These are phyloP conservation scores for Aegilops speltoides DNA, from an alignment of 176 grass and related monocot species.

Conservation along the genomic window DNA sequence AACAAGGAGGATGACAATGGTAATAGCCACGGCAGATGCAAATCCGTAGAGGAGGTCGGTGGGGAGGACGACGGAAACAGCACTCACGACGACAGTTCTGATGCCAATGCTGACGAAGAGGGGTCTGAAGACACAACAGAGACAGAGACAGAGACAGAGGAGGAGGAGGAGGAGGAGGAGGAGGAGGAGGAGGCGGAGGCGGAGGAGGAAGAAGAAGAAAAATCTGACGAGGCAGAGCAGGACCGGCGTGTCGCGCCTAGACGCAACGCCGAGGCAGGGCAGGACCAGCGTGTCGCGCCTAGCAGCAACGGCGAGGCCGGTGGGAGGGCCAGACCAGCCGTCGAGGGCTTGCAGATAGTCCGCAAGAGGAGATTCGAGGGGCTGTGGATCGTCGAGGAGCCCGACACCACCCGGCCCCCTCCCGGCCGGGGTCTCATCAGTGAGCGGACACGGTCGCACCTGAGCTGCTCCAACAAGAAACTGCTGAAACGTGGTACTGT, in stretches of 20 bases:
- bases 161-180: no score
- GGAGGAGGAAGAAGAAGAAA: neutral
- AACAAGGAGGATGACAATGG: neutral
- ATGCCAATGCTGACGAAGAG: neutral
- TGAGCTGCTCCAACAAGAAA: constrained; percentile 31
- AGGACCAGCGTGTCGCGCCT: neutral
- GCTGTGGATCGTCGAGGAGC: neutral
- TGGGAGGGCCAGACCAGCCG: neutral
- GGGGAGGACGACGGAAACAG: neutral
- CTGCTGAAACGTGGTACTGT: constrained; percentile 13
- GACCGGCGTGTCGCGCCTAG: neutral
- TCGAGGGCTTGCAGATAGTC: neutral
- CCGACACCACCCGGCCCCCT: neutral
- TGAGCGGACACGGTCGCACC: constrained; percentile 21
- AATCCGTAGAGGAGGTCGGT: neutral
- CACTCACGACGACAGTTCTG: constrained; percentile 1
- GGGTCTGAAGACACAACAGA: neutral
- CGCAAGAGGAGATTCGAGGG: constrained; percentile 30
- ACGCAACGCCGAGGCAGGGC: neutral
- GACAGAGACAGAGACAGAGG: neutral
- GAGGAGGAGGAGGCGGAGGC: neutral
- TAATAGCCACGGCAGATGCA: neutral
- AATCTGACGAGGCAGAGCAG: neutral
- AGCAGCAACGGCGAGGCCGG: constrained; percentile 22
- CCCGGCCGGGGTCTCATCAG: neutral